Percentiles rank a stretch among this genome's conserved stretches.
Evolutionary conservation across 2,329 filamentous ascomycete genomes (phyloP).

Genomic region (Diaporthe capsici): DNA sequence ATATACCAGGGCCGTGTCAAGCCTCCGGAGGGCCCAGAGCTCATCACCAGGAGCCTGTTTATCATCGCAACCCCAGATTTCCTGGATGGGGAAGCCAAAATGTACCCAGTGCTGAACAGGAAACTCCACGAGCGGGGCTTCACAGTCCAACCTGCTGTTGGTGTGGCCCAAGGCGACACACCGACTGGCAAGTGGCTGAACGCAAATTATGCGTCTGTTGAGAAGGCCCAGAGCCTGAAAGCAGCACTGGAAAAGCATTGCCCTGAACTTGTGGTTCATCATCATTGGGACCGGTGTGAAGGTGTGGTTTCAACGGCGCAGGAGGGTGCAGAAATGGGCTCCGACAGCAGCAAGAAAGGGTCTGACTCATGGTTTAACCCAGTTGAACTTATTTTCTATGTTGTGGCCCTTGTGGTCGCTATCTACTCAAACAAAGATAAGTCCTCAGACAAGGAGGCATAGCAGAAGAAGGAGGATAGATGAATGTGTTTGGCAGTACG

Average conservation of each 20-base stretch:
- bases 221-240: background rate
- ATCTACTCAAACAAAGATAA: background rate
- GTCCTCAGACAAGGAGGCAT: background rate
- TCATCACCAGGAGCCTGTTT: background rate
- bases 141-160: no score
- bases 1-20: background rate
- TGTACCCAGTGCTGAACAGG: background rate
- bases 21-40: background rate
- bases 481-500: background rate
- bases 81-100: background rate
- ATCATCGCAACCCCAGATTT: background rate
- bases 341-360: background rate
- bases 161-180: rapidly evolving
- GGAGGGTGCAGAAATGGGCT: background rate
- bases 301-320: no score
- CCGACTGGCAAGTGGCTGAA: background rate
- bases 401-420: background rate
- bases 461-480: background rate
- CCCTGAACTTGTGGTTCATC: background rate
- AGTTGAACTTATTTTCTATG: background rate
- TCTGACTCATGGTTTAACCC: background rate
- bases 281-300: background rate
- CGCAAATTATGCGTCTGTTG: background rate
- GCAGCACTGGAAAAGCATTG: background rate
- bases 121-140: background rate